phyloP scores from a whole-genome alignment of 2,329 filamentous ascomycete species.

The Colletotrichum musae region DNA sequence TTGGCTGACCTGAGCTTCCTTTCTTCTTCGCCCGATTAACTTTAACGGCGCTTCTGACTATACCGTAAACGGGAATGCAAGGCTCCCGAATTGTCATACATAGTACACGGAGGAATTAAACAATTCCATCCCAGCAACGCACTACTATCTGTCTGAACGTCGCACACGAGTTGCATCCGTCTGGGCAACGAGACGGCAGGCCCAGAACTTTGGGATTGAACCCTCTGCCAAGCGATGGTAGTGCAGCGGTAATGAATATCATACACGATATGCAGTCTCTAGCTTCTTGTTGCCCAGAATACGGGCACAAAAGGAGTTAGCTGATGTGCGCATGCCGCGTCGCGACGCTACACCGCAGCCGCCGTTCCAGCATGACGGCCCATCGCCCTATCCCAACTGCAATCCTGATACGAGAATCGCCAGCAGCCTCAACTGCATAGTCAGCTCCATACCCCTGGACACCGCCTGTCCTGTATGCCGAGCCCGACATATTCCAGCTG shows the following conservation, averaged over 20 bases:
- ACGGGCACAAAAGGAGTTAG: background rate
- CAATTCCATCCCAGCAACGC: background rate
- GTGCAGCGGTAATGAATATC: background rate
- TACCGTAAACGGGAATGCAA: background rate
- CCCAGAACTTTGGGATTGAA: slow-evolving; percentile 7
- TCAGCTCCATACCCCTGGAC: slow-evolving; percentile 20
- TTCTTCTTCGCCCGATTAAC: slow-evolving; percentile 7
- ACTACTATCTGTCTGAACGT: background rate
- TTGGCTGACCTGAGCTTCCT: slow-evolving; percentile 11
- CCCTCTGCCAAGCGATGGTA: slow-evolving; percentile 3
- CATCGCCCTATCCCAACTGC: slow-evolving; percentile 1
- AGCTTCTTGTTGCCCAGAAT: background rate
- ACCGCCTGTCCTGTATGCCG: slow-evolving; percentile 19
- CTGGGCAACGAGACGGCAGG: slow-evolving; percentile 15
- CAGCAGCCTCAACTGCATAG: slow-evolving; percentile 1
- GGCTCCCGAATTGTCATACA: background rate
- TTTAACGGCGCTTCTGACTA: background rate
- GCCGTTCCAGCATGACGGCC: background rate
- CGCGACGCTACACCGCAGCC: background rate
- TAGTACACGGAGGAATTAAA: background rate
- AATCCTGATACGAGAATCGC: slow-evolving; percentile 11
- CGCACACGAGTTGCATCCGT: slow-evolving; percentile 5
- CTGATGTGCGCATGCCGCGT: slow-evolving; percentile 1
- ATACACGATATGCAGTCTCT: background rate
- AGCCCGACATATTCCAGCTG: slow-evolving; percentile 24